Base-by-base conservation (phyloP, 352 stramenopile species). In the Phytophthora hybrid region DNA sequence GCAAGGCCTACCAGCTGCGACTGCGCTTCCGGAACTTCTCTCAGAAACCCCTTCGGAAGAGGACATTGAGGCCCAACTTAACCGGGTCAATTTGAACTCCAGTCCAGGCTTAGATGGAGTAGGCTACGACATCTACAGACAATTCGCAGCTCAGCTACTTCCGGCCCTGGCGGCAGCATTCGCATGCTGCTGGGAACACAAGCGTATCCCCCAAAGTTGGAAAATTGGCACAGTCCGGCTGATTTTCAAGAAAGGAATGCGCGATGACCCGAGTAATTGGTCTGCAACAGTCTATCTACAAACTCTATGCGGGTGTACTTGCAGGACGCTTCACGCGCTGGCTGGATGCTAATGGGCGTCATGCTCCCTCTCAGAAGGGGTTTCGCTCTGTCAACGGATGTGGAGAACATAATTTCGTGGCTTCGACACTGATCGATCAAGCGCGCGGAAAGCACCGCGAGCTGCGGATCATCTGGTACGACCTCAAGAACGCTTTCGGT, bases 61-160 rank as follows among this genome's bases (percentile, higher is more conserved):
- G 41, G 41, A 47, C 5, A 19, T 47, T 16, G 41, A 18, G 32
- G 65, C 69, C 26, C 67, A 79, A 34, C 65, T 80, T 0, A 46
- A 68, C 1, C 49, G 26, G 4, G 62, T 34, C 0, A 16, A 6
- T 4, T 9, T 13, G 3, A 10, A 0, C 14, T 73, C 66, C 5
- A 62, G 37, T 3, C 77, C 77, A 0, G 68, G 75, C 5, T 66
- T 68, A 1, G 70, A 81, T 47, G 71, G 70, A 8, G 46, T 79
- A 34, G 57, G 61, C 13, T 80, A 78, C 26, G 62, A 77, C 55
- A 47, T 79, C 0, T 72, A 59, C 37, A 52, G 65, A 32, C 14
- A 18, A 9, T 79, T 82, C 49, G 14, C 8, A 5, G 41, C 41
- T 6, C 41, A 51, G 16, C 18, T 51, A 16, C 41, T 51, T 21